Evolutionary conservation across 179 eudicot genomes (phyloP), one percentile per base, ranked within the genome.

Genomic region (Nepenthes alata): DNA sequence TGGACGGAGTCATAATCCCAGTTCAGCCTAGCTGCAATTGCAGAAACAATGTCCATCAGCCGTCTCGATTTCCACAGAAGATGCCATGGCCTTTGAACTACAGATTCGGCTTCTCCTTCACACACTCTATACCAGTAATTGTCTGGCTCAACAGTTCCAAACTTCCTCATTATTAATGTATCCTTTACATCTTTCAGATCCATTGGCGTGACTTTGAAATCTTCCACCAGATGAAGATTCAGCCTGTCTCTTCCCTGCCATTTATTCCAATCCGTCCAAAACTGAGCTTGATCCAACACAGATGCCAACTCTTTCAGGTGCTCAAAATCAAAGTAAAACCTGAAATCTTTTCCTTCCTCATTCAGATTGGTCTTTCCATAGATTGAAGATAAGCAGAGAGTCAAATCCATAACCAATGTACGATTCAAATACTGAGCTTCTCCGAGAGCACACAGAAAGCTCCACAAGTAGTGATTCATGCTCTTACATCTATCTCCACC

Each of bases 51-150:
- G 61, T 89, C 93, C 87, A 89, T 79, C 74, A 93, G 78, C 64
- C 95, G 78, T 75, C 84, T 85, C 0, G 98, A 87, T 64, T 93
- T 93, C 97, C 94, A 83, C 37, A 89, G 39, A 81, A 83, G 34
- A 68, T 87, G 91, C 98, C 97, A 87, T 57, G 98, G 98, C 60
- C 97, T 64, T 65, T 87, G 81, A 57, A 93, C 79, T 58, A 85
- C 82, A n/a, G 88, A 82, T 59, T 85, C 98, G 11, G 95, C 81
- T 63, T 87, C 94, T 35, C 98, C 98, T 76, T 91, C 98, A 70
- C 98, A 91, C 5, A 86, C 98, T 35, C 93, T 78, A 58, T 84
- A 85, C 98, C 98, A 93, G 74, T 89, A 93, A 72, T 89, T 93
- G 66, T 93, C 97, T 0, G 95, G 98, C 65, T 93, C 97, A 53